A percentile compares a stretch with the other conserved stretches of the same genome.
phyloP scores from a whole-genome alignment of 2,329 filamentous ascomycete genomes.

The Didymella keratinophila region DNA sequence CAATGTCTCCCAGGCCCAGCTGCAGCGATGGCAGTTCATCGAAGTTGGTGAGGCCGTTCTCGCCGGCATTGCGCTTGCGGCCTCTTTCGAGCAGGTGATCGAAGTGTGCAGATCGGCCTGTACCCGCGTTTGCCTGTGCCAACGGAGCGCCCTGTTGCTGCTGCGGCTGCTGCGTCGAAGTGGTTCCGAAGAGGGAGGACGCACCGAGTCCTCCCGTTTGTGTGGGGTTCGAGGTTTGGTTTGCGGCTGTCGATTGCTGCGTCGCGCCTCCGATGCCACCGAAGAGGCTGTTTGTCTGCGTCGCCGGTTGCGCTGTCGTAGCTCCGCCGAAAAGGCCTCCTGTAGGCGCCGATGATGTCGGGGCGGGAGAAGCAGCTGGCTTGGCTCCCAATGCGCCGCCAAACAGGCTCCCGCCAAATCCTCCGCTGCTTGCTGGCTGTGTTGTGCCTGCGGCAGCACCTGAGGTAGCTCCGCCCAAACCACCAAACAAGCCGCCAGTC shows the following conservation, averaged over 20 bases:
- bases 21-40: slow-evolving; percentile 89
- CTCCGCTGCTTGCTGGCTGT: slow-evolving; percentile 40
- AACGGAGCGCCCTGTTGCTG: slow-evolving; percentile 44
- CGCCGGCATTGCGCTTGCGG: slow-evolving; percentile 72
- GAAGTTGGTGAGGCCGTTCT: slow-evolving; percentile 65
- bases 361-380: slow-evolving; percentile 37
- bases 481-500: slow-evolving; percentile 41
- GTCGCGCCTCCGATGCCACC: slow-evolving; percentile 30
- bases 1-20: slow-evolving; percentile 88
- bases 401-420: slow-evolving; percentile 46
- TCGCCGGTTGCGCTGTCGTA: slow-evolving; percentile 33
- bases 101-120: slow-evolving; percentile 66
- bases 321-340: slow-evolving; percentile 34
- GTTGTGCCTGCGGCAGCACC: slow-evolving; percentile 36
- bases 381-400: slow-evolving; percentile 45
- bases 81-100: slow-evolving; percentile 70
- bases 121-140: slow-evolving; percentile 43
- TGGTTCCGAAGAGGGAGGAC: slow-evolving; percentile 37
- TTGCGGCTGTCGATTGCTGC: slow-evolving; percentile 38
- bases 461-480: slow-evolving; percentile 36
- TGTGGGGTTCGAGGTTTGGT: slow-evolving; percentile 31
- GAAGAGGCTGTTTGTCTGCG: slow-evolving; percentile 37
- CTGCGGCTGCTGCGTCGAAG: slow-evolving; percentile 41
- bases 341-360: slow-evolving; percentile 30
- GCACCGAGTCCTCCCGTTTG: slow-evolving; percentile 42